Conservation (phyloP, 116 monocot genomes). For the Iris pallida region DNA sequence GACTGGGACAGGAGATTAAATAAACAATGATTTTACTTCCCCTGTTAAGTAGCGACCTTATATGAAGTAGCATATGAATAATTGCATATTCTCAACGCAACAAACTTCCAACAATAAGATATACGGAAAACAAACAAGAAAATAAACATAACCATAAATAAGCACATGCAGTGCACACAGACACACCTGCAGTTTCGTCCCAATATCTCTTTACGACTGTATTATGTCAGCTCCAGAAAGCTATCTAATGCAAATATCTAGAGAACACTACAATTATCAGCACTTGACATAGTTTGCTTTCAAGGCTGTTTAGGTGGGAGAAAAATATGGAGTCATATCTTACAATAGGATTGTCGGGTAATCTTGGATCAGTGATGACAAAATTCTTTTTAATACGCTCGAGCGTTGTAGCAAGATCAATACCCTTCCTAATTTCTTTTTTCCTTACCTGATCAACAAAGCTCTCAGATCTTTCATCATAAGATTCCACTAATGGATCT, state of each 20-base stretch:
- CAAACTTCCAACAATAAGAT: no score
- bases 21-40: no score
- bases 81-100: no score
- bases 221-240: conserved; percentile 92
- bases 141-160: neutral
- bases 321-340: conserved; percentile 13
- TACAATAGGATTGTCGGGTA: conserved; percentile 99
- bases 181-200: conserved; percentile 93
- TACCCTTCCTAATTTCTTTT: conserved; percentile 98
- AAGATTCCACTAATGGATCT: conserved; percentile 53
- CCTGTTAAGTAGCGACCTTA: no score
- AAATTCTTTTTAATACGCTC: conserved; percentile 99
- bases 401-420: conserved; percentile 94
- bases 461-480: conserved; percentile 83
- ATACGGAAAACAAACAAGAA: neutral
- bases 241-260: conserved; percentile 99
- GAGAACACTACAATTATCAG: conserved; percentile 8
- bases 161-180: neutral
- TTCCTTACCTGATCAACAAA: conserved; percentile 75
- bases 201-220: conserved; percentile 93
- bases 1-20: no score
- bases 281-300: neutral
- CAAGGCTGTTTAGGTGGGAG: neutral
- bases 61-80: no score
- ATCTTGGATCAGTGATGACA: conserved; percentile 95